Evolutionary conservation across 2,329 filamentous ascomycete species (phyloP).

Genomic region (Nannizziopsis barbatae): DNA sequence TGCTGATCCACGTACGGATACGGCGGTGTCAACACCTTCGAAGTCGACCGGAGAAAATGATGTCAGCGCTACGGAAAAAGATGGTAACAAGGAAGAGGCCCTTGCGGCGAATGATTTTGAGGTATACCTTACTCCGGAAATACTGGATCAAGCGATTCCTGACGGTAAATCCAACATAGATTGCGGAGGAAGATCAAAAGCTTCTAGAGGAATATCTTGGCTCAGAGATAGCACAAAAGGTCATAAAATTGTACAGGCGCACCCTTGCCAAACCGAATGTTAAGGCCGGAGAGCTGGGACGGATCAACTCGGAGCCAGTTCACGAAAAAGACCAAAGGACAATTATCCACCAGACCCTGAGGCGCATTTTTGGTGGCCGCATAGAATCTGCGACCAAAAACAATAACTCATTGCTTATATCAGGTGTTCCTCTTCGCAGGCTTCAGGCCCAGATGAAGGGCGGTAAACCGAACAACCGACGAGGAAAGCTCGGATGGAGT

Average conservation of each 20-base stretch:
- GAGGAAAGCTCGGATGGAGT: conserved; percentile 47
- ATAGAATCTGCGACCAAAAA: conserved; percentile 68
- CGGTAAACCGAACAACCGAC: conserved; percentile 21
- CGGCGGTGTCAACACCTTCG: neutral
- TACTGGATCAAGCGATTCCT: neutral
- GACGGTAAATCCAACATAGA: no score
- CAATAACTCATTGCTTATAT: conserved; percentile 54
- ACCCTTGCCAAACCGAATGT: conserved; percentile 44
- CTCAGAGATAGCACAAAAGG: conserved; percentile 37
- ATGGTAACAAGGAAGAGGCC: neutral
- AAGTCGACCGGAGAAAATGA: no score
- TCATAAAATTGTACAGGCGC: conserved; percentile 46
- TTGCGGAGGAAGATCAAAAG: conserved; percentile 35
- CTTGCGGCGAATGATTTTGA: neutral
- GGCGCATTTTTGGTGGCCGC: conserved; percentile 65
- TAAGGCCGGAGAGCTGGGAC: conserved; percentile 47
- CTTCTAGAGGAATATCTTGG: conserved; percentile 42
- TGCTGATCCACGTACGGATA: neutral
- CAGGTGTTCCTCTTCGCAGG: conserved; percentile 27
- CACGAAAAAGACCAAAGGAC: conserved; percentile 51
- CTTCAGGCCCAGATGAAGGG: conserved; percentile 14
- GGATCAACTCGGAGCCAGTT: conserved; percentile 44
- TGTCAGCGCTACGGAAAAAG: conserved; percentile 1
- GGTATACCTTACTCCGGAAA: neutral
- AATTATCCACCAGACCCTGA: conserved; percentile 54